Conservation (phyloP, 179 eudicot species). For the Silene vulgaris region DNA sequence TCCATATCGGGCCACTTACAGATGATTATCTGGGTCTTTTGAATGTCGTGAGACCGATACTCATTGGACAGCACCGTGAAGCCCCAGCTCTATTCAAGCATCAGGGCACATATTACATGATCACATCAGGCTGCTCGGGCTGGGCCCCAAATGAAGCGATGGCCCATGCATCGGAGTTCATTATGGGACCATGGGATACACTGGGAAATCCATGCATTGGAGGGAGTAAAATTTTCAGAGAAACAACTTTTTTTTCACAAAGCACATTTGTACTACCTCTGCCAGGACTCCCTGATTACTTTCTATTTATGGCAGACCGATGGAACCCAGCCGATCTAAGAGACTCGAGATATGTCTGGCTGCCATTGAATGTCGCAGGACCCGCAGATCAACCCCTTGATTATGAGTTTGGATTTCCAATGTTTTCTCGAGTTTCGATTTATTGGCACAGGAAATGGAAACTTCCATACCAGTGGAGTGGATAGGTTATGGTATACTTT, state of each 20-base stretch:
- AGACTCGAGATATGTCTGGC: conserved; percentile 91
- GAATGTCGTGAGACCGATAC: conserved; percentile 50
- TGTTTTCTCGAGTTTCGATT: conserved; percentile 86
- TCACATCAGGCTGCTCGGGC: conserved; percentile 88
- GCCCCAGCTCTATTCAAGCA: conserved; percentile 91
- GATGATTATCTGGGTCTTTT: conserved; percentile 71
- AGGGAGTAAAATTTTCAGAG: conserved; percentile 58
- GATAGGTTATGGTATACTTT: conserved; percentile 15
- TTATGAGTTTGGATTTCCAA: conserved; percentile 76
- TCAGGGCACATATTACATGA: conserved; percentile 80
- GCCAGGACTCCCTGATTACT: conserved; percentile 56
- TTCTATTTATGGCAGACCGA: conserved; percentile 84
- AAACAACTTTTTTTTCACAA: conserved; percentile 78
- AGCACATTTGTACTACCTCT: conserved; percentile 83
- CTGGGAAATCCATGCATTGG: conserved; percentile 88
- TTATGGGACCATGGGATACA: conserved; percentile 88
- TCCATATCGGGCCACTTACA: conserved; percentile 78
- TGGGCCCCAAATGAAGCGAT: conserved; percentile 96
- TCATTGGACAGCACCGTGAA: conserved; percentile 71
- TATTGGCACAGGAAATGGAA: conserved; percentile 93
- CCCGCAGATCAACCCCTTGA: conserved; percentile 72
- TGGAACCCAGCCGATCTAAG: conserved; percentile 91
- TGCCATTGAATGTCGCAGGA: conserved; percentile 69
- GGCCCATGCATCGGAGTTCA: conserved; percentile 73
- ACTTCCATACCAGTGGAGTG: conserved; percentile 51